A percentile compares a stretch with the other conserved stretches of the same genome.
Evolutionary conservation across 306 rosid genomes (phyloP).

Genomic region (Bauhinia variegata): DNA sequence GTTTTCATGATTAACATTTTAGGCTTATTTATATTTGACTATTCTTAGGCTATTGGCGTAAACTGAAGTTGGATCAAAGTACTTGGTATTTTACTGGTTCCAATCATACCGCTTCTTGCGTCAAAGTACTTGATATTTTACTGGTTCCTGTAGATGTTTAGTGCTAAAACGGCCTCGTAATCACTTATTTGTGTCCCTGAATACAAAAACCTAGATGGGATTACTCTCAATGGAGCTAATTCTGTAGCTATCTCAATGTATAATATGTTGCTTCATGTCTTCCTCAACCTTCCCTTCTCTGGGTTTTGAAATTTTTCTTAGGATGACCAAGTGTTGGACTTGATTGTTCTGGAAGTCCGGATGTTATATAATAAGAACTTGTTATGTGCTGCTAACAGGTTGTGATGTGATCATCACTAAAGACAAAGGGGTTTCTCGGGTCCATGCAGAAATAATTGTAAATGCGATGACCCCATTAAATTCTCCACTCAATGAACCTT

Average conservation of each 20-base stretch:
- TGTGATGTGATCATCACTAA: slow-evolving; percentile 78
- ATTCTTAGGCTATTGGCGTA: not conserved
- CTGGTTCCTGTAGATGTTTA: slow-evolving; percentile 1
- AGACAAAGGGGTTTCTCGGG: slow-evolving; percentile 94
- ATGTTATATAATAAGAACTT: slow-evolving; percentile 24
- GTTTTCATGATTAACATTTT: slow-evolving; percentile 4
- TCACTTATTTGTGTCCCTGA: slow-evolving; percentile 2
- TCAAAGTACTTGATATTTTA: not conserved
- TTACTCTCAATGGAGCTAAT: slow-evolving; percentile 8
- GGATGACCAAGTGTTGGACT: not conserved
- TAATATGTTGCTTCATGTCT: not conserved
- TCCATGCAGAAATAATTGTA: slow-evolving; percentile 85
- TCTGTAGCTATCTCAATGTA: not conserved
- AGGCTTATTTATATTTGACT: not conserved
- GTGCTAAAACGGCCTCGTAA: not conserved
- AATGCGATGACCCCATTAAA: slow-evolving; percentile 55
- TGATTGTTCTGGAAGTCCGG: slow-evolving; percentile 15
- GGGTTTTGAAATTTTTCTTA: not conserved
- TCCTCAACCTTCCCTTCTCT: no score
- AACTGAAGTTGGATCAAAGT: not conserved
- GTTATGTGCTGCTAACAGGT: slow-evolving; percentile 49
- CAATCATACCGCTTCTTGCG: not conserved
- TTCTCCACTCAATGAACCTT: slow-evolving; percentile 39
- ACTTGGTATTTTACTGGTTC: not conserved
- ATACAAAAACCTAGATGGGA: slow-evolving; percentile 12